Evolutionary conservation across 169 alveolate genomes (phyloP).

Genomic region (Toxoplasma gondii): DNA sequence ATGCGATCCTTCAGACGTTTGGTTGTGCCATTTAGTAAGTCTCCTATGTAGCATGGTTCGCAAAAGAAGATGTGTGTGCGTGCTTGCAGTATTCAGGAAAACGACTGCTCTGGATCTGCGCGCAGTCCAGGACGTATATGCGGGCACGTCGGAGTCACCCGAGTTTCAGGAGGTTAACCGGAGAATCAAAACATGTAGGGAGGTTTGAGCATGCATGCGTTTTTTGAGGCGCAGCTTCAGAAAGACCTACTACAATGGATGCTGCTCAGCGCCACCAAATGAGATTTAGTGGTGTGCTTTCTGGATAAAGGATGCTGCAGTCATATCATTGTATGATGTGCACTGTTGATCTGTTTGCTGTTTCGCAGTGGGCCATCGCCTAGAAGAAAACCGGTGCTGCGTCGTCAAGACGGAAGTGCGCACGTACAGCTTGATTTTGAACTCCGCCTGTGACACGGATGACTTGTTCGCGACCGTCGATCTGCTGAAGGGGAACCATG

Average conservation of each 20-base stretch:
- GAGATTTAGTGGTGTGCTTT: neutral
- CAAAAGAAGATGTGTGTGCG: neutral
- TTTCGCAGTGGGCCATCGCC: constrained; percentile 52
- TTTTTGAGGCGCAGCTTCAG: too few relatives aligned
- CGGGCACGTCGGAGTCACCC: constrained; percentile 45
- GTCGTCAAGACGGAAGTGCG: constrained; percentile 44
- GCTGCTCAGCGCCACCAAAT: neutral
- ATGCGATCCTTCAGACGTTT: neutral
- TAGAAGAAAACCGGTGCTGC: constrained; percentile 63
- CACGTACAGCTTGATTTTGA: constrained; percentile 50
- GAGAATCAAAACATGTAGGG: constrained; percentile 42
- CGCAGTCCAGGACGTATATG: constrained; percentile 39
- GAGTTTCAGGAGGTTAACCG: constrained; percentile 51
- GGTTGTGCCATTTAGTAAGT: neutral
- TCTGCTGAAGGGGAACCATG: constrained; percentile 53
- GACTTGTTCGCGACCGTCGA: constrained; percentile 65
- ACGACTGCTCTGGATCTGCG: constrained; percentile 34
- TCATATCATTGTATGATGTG: too few relatives aligned
- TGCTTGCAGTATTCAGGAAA: neutral
- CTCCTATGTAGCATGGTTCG: too few relatives aligned
- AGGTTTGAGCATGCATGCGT: neutral
- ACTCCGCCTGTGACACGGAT: constrained; percentile 20
- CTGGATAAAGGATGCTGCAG: too few relatives aligned
- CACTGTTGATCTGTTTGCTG: neutral
- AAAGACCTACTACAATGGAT: too few relatives aligned